Conservation (phyloP, 331 rosid genomes). For the Malus hybrid region DNA sequence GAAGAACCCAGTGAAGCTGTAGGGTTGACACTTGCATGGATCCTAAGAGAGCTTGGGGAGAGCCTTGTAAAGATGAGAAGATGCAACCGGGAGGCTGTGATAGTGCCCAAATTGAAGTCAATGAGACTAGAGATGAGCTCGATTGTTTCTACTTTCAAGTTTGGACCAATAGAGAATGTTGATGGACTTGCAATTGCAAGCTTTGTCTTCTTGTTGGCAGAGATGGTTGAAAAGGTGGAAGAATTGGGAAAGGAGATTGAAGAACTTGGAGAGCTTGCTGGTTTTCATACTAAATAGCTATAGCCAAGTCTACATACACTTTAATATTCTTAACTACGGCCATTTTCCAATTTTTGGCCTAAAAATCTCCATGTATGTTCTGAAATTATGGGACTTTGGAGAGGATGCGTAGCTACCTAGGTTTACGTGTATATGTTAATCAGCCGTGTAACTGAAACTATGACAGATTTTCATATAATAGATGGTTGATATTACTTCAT, state of each 20-base stretch:
- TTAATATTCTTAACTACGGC: not conserved
- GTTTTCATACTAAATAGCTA: constrained; percentile 21
- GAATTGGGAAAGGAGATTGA: constrained; percentile 50
- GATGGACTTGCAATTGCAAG: constrained; percentile 46
- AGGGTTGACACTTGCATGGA: constrained; percentile 36
- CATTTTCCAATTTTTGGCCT: constrained; percentile 9
- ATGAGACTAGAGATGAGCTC: constrained; percentile 36
- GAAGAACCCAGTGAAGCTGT: constrained; percentile 43
- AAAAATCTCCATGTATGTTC: not conserved
- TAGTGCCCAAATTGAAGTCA: constrained; percentile 39
- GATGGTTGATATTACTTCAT: not conserved
- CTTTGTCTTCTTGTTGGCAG: constrained; percentile 39
- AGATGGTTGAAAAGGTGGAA: constrained; percentile 56
- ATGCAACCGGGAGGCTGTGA: constrained; percentile 20
- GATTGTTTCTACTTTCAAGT: constrained; percentile 22
- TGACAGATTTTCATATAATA: not conserved
- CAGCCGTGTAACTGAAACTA: not conserved
- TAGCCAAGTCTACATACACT: not conserved
- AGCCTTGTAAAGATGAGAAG: constrained; percentile 53
- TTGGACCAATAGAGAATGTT: constrained; percentile 21
- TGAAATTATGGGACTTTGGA: not conserved
- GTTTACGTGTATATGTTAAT: not conserved
- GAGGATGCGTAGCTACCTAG: not conserved
- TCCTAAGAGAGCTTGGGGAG: constrained; percentile 57
- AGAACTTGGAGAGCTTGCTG: constrained; percentile 51